phyloP scores from a whole-genome alignment of 805 yeast genomes.

The Lipomyces starkeyi region DNA sequence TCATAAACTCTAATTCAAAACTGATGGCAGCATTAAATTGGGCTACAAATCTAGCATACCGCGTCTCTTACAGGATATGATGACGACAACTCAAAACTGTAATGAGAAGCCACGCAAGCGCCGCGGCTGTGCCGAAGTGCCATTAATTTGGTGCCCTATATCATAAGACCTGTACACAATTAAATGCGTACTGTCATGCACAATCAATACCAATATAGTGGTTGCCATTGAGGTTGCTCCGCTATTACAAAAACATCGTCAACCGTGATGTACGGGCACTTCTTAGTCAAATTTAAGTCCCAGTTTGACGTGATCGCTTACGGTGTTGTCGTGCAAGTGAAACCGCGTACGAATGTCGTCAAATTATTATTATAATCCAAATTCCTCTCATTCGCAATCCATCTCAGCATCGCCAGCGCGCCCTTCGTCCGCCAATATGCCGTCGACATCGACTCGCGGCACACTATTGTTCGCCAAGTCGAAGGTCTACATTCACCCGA shows the following conservation, averaged over 20 bases:
- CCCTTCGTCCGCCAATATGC: conserved; percentile 11
- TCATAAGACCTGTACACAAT: not conserved
- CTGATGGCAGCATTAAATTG: not conserved
- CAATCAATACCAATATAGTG: not conserved
- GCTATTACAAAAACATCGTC: not conserved
- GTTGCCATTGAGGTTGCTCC: not conserved
- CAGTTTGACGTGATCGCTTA: not conserved
- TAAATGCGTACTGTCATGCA: not conserved
- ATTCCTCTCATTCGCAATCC: conserved; percentile 11
- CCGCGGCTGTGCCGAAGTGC: not conserved
- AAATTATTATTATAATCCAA: not conserved
- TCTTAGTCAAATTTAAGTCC: not conserved
- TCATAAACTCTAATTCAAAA: not conserved
- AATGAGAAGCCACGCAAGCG: not conserved
- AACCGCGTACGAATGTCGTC: not conserved
- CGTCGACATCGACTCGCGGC: conserved; percentile 20
- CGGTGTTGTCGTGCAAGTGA: not conserved
- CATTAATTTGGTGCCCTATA: not conserved
- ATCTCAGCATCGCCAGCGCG: not conserved
- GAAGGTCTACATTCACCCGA: conserved; percentile 80
- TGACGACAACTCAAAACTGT: not conserved
- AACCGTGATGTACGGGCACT: not conserved
- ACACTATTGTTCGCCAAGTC: conserved; percentile 50
- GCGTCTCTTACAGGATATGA: not conserved
- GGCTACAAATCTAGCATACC: not conserved